These are phyloP conservation scores for Camellia oleifera DNA, from an alignment of 179 eudicot species.

Conservation along the genomic window DNA sequence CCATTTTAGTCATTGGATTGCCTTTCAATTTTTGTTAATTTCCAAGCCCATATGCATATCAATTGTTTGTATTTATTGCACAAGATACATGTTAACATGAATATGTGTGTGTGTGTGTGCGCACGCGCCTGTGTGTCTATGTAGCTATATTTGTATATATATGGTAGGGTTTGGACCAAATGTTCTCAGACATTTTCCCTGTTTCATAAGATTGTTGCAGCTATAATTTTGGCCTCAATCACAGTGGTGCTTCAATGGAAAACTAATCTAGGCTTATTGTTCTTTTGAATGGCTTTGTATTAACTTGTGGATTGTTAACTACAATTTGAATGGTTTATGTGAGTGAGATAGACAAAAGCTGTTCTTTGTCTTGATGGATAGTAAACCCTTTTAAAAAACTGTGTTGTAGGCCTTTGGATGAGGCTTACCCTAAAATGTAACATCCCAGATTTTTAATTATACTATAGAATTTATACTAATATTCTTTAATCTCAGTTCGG, in stretches of 20 bases:
- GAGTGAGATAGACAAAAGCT: background rate
- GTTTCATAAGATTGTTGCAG: background rate
- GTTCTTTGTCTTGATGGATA: background rate
- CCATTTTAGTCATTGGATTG: background rate
- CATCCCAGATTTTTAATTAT: too few species aligned
- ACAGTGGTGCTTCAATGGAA: background rate
- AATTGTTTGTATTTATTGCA: background rate
- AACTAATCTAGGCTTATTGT: too few species aligned
- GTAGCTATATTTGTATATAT: background rate
- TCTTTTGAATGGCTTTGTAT: background rate
- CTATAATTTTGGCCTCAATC: background rate
- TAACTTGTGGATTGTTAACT: background rate
- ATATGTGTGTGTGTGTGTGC: background rate
- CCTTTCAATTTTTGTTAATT: background rate
- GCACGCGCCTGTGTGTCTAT: background rate
- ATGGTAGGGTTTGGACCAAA: background rate
- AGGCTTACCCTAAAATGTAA: background rate
- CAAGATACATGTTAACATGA: background rate
- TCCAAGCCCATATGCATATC: background rate
- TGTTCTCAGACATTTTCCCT: background rate
- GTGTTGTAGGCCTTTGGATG: background rate
- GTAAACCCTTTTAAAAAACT: background rate
- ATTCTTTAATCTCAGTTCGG: too few species aligned
- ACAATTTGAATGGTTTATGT: background rate
- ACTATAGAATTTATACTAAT: too few species aligned